Conservation (phyloP, 2,329 filamentous ascomycete genomes). For the Cladosporium cucumerinum region DNA sequence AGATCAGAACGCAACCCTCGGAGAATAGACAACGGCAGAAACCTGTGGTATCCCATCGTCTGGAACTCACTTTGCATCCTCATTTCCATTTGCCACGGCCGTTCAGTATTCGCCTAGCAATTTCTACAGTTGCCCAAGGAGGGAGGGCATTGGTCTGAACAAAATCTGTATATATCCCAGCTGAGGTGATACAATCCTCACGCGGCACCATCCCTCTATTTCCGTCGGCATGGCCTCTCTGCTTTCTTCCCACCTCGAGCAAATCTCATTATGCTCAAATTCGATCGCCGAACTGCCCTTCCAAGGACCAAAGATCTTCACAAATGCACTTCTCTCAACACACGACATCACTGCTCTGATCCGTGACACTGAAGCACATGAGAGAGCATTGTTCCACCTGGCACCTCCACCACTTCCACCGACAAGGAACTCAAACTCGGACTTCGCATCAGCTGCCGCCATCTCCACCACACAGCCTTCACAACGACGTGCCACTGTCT, state of each 20-base stretch:
- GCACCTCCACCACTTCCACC: slow-evolving; percentile 59
- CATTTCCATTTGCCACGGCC: not conserved
- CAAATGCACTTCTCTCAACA: slow-evolving; percentile 81
- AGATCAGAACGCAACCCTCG: not conserved
- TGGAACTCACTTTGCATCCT: not conserved
- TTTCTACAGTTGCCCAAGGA: not conserved
- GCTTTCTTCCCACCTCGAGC: slow-evolving; percentile 49
- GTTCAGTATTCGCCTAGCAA: not conserved
- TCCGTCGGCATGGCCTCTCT: slow-evolving; percentile 35
- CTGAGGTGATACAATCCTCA: not conserved
- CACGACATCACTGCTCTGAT: slow-evolving; percentile 94
- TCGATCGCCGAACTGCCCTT: slow-evolving; percentile 58
- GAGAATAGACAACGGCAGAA: not conserved
- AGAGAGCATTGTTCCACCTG: slow-evolving; percentile 90
- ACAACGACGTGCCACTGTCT: slow-evolving; percentile 49
- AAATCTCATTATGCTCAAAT: slow-evolving; percentile 48
- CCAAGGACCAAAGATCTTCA: slow-evolving; percentile 87
- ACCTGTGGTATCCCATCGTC: not conserved
- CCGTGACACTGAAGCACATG: slow-evolving; percentile 90
- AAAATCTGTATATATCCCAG: not conserved
- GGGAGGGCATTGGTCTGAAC: not conserved
- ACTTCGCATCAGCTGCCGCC: slow-evolving; percentile 23
- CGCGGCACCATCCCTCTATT: not conserved
- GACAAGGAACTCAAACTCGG: slow-evolving; percentile 40
- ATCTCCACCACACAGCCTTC: not conserved